These are phyloP conservation scores for Xerocomellus amylosporus DNA, from an alignment of 768 basidiomycete species.

Conservation along the genomic window DNA sequence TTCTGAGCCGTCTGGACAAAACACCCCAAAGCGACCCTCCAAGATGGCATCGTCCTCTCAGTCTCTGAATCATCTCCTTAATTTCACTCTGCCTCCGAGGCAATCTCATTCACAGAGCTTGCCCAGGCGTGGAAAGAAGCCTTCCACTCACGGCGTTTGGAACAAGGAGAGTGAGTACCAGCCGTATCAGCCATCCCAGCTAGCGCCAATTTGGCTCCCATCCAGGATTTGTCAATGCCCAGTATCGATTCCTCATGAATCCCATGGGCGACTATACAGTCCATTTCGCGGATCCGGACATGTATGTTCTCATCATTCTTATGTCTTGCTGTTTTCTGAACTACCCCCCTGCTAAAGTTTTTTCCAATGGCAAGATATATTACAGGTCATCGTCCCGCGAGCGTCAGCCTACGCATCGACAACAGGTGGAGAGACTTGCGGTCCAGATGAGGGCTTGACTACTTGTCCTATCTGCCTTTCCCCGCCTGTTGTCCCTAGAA, in stretches of 20 bases:
- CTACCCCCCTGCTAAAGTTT: conserved; percentile 49
- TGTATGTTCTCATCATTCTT: conserved; percentile 51
- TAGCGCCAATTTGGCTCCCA: conserved; percentile 12
- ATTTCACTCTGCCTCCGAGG: conserved; percentile 89
- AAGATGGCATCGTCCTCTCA: conserved; percentile 69
- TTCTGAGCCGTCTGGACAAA: conserved; percentile 21
- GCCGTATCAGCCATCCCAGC: conserved; percentile 11
- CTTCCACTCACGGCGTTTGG: conserved; percentile 65
- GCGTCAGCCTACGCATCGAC: conserved; percentile 71
- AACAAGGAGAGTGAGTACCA: conserved; percentile 86
- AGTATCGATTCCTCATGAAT: conserved; percentile 94
- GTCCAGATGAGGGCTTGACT: conserved; percentile 58
- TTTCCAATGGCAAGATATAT: conserved; percentile 94
- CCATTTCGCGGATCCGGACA: conserved; percentile 96
- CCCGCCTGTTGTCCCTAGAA: conserved; percentile 82
- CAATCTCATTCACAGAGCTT: conserved; percentile 58
- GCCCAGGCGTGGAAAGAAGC: conserved; percentile 75
- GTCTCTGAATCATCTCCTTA: conserved; percentile 81
- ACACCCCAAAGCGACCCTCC: conserved; percentile 54
- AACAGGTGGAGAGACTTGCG: conserved; percentile 41
- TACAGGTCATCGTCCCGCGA: conserved; percentile 91
- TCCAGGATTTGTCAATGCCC: conserved; percentile 91
- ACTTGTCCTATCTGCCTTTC: conserved; percentile 96
- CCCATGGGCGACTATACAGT: conserved; percentile 90
- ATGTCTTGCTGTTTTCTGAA: not conserved